Base-by-base conservation (phyloP, 192 early-diverging fungal genomes). In the Martensiomyces pterosporus region DNA sequence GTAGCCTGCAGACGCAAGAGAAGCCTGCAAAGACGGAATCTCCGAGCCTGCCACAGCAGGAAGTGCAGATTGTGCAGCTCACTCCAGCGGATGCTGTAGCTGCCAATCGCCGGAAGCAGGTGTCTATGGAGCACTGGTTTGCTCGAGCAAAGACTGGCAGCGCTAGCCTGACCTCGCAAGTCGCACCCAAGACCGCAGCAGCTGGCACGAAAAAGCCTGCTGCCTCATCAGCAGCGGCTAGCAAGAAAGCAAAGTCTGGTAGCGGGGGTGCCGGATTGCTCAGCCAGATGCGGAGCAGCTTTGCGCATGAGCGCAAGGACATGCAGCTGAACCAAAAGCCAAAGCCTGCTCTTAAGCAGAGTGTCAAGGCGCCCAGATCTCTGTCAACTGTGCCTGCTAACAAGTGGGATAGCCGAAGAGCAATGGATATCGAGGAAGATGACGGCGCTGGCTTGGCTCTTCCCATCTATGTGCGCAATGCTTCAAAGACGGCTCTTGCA, bases 81-180 rank as follows among this genome's bases (percentile, higher is more conserved):
- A 55, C 54, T 13, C n/a, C 49, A 2, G n/a, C n/a, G n/a, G n/a
- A n/a, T n/a, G n/a, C n/a, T n/a, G n/a, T n/a, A n/a, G n/a, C n/a
- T n/a, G n/a, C n/a, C n/a, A n/a, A n/a, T n/a, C n/a, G n/a, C n/a
- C 55, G 45, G 24, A 53, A 48, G 52, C 67, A 71, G 41, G 43
- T 52, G 13, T 60, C 48, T 1, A 55, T 71, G 52, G 60, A 62
- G 24, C 13, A 25, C n/a, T 60, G 67, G 55, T 16, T 71, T 25
- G 10, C 54, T 18, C 54, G 43, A 1, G 37, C 23, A 22, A 41
- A 35, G n/a, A 2, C 6, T 4, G 39, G 29, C 7, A 55, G 53
- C 18, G 33, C 27, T 13, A 27, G 23, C 19, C 44, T 55, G 2
- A 22, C 36, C 2, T 44, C 39, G 24, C 37, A 19, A 17, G 26